Percentiles rank a stretch among this genome's conserved stretches.
Evolutionary conservation across 2,329 filamentous ascomycete genomes (phyloP).

Genomic region (Lomentospora prolificans): DNA sequence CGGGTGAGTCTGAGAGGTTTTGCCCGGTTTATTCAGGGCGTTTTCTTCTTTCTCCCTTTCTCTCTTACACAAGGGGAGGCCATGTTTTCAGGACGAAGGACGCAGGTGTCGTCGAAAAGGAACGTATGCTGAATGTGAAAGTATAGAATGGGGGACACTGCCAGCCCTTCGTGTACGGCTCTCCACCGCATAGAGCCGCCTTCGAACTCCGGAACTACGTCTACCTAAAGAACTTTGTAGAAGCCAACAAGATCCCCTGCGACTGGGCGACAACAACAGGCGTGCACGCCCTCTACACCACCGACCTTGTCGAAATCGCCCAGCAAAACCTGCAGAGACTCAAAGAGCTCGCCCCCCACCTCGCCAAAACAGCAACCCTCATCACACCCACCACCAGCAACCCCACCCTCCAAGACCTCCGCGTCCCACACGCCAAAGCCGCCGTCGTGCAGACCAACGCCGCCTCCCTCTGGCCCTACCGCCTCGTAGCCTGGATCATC

Average conservation of each 20-base stretch:
- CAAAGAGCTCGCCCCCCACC: slow-evolving; percentile 40
- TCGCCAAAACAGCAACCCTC: slow-evolving; percentile 38
- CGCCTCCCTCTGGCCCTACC: slow-evolving; percentile 73
- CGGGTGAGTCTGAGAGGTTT: slow-evolving; percentile 56
- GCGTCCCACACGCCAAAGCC: slow-evolving; percentile 47
- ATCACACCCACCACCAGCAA: slow-evolving; percentile 21
- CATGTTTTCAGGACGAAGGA: not conserved
- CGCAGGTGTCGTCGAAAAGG: too few relatives aligned
- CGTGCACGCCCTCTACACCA: slow-evolving; percentile 53
- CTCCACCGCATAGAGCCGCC: slow-evolving; percentile 48
- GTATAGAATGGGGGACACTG: slow-evolving; percentile 61
- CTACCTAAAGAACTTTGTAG: slow-evolving; percentile 48
- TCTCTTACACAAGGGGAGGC: not conserved
- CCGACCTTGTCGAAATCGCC: slow-evolving; percentile 43
- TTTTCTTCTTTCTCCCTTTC: not conserved
- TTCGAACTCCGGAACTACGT: slow-evolving; percentile 66
- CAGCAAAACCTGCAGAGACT: slow-evolving; percentile 41
- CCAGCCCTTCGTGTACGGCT: slow-evolving; percentile 58
- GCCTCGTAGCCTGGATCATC: slow-evolving; percentile 64
- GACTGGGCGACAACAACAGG: slow-evolving; percentile 57
- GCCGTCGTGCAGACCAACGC: slow-evolving; percentile 56
- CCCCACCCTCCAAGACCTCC: slow-evolving; percentile 36
- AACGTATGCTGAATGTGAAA: not conserved
- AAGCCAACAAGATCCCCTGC: slow-evolving; percentile 50
- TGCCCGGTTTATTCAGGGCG: too few relatives aligned